phyloP scores from a whole-genome alignment of 2,329 filamentous ascomycete genomes.

The Phyllosticta citriasiana region DNA sequence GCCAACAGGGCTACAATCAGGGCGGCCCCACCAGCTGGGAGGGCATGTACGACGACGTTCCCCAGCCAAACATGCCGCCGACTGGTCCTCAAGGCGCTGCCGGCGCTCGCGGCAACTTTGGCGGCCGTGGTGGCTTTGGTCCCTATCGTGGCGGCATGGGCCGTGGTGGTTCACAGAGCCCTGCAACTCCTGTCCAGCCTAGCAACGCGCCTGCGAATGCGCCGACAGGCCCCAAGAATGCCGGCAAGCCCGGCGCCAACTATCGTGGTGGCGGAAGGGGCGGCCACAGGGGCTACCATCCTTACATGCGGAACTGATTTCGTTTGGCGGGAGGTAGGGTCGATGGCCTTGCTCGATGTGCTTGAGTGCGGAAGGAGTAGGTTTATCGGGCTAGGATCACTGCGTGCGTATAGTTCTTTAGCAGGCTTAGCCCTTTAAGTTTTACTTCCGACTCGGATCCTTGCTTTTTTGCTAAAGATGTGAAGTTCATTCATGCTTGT shows the following conservation, averaged over 20 bases:
- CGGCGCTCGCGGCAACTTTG: conserved; percentile 29
- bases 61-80: conserved; percentile 59
- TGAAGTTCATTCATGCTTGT: no score
- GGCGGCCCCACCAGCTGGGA: conserved; percentile 83
- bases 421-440: no score
- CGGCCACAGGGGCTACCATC: conserved; percentile 65
- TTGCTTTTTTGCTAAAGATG: no score
- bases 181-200: conserved; percentile 24
- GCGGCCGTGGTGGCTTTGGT: conserved; percentile 16
- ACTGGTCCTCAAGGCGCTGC: conserved; percentile 38
- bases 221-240: conserved; percentile 92
- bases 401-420: not conserved
- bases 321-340: not conserved
- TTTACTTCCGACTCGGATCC: no score
- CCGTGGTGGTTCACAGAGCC: conserved; percentile 36
- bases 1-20: conserved; percentile 33
- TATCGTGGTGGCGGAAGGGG: conserved; percentile 84
- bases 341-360: not conserved
- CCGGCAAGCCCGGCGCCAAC: conserved; percentile 81
- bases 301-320: conserved; percentile 42
- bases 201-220: conserved; percentile 59
- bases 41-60: conserved; percentile 95
- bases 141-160: conserved; percentile 15
- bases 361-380: not conserved
- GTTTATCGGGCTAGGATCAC: not conserved